Evolutionary conservation across 192 early-diverging fungal species (phyloP), one percentile per base, ranked within the genome.

Genomic region (Rhizophlyctis rosea): DNA sequence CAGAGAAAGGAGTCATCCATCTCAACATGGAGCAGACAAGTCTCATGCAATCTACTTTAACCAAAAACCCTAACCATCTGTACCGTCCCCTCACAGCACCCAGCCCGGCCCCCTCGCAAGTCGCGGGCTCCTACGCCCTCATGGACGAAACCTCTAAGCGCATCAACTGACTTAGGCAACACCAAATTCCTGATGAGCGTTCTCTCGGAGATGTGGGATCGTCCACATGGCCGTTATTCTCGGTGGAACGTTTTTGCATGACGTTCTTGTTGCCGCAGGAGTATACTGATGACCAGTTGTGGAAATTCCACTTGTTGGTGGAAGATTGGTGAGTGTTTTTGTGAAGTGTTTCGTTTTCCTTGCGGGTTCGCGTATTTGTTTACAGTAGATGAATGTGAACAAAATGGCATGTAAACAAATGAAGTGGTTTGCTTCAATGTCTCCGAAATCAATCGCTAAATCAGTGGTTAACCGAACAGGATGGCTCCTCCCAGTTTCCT

Each of bases 121-220:
- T 59, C 47, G 54, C 54, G 54, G 66, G 54, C 33, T 82, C 80
- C 1, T 77, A 79, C 56, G 80, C 80, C 9, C 65, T 82, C 23
- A 56, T 68, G 31, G 62, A 70, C n/a, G 71, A 70, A 23, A 29
- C 29, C 2, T 50, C 33, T 13, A 62, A 63, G 21, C 66, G 77
- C 21, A 82, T 77, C n/a, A 82, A n/a, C n/a, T n/a, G n/a, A 82
- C 71, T 53, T 57, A n/a, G 81, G 81, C 27, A 79, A 82, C 69
- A 82, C 81, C 49, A 69, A 72, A 25, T 65, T 75, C 32, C 61
- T 79, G 56, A 81, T 81, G 79, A 73, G 63, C 30, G 34, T 84
- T 24, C 71, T 84, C 7, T 69, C 75, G 4, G 77, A 84, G 61
- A 61, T 73, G 65, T 84, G 82, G 82, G n/a, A 67, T 84, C 69